A percentile compares a stretch with the other conserved stretches of the same genome.
Evolutionary conservation across 345 rosid species (phyloP).

Genomic region (Excoecaria cochinchinensis): DNA sequence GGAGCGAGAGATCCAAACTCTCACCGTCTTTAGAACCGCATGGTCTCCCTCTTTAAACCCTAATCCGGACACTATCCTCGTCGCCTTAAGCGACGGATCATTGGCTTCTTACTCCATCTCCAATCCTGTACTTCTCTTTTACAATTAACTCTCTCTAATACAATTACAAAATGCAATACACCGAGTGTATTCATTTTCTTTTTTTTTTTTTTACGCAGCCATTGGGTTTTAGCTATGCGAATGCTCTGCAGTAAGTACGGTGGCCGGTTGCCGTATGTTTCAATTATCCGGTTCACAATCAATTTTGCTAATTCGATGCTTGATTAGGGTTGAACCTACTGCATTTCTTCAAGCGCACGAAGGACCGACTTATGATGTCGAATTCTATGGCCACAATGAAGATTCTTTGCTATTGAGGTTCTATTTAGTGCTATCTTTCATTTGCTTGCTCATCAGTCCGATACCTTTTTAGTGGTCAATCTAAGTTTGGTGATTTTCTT

Average conservation of each 20-base stretch:
- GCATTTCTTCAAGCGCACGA: conserved; percentile 68
- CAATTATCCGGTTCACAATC: background rate
- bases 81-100: conserved; percentile 81
- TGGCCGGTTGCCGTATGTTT: background rate
- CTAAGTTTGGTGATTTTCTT: conserved; percentile 6
- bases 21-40: conserved; percentile 71
- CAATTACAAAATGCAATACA: background rate
- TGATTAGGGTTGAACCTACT: conserved; percentile 55
- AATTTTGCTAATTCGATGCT: conserved; percentile 1
- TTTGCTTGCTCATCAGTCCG: background rate
- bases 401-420: conserved; percentile 81
- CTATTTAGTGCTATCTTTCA: background rate
- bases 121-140: conserved; percentile 23
- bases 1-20: conserved; percentile 64
- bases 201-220: conserved; percentile 33
- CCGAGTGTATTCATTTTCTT: background rate
- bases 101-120: conserved; percentile 72
- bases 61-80: conserved; percentile 57
- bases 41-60: conserved; percentile 71
- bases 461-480: background rate
- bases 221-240: conserved; percentile 30
- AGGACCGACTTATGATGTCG: conserved; percentile 90
- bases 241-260: conserved; percentile 43
- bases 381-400: conserved; percentile 70
- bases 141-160: background rate